A percentile compares a stretch with the other conserved stretches of the same genome.
Conservation (phyloP, 192 early-diverging fungal genomes). For the Coemansia sp. region DNA sequence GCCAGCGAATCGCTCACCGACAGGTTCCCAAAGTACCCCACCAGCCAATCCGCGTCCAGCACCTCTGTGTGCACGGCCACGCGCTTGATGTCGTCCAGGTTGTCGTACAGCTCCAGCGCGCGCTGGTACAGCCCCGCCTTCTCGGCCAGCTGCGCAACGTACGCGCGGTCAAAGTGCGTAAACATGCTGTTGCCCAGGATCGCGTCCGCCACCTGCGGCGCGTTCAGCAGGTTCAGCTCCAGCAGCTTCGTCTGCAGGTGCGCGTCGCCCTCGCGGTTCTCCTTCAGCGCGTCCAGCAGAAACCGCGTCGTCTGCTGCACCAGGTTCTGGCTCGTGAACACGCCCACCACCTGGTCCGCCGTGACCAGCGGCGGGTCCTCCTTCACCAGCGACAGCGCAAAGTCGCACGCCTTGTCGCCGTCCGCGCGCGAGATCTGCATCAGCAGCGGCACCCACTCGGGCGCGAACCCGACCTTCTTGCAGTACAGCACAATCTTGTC, state of each 20-base stretch:
- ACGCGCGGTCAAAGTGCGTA: slow-evolving; percentile 89
- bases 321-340: slow-evolving; percentile 88
- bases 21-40: slow-evolving; percentile 93
- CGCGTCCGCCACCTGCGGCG: slow-evolving; percentile 98
- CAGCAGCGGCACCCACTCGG: slow-evolving; percentile 88
- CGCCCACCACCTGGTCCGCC: slow-evolving; percentile 90
- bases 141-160: slow-evolving; percentile 91
- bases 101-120: slow-evolving; percentile 95
- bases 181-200: slow-evolving; percentile 96
- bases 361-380: slow-evolving; percentile 75
- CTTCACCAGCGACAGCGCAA: slow-evolving; percentile 84
- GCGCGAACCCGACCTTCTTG: slow-evolving; percentile 88
- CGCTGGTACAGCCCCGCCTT: slow-evolving; percentile 97
- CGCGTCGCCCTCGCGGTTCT: slow-evolving; percentile 86
- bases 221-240: slow-evolving; percentile 97
- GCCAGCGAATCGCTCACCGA: slow-evolving; percentile 97
- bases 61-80: slow-evolving; percentile 82
- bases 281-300: slow-evolving; percentile 94
- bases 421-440: slow-evolving; percentile 88
- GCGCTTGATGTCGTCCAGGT: slow-evolving; percentile 95
- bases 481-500: slow-evolving; percentile 96
- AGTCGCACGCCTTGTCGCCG: slow-evolving; percentile 91
- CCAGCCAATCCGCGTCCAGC: slow-evolving; percentile 86
- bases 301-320: slow-evolving; percentile 97
- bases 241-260: slow-evolving; percentile 91